Base-by-base conservation (phyloP, 1,139 yeast species). In the Diutina neorugosa region DNA sequence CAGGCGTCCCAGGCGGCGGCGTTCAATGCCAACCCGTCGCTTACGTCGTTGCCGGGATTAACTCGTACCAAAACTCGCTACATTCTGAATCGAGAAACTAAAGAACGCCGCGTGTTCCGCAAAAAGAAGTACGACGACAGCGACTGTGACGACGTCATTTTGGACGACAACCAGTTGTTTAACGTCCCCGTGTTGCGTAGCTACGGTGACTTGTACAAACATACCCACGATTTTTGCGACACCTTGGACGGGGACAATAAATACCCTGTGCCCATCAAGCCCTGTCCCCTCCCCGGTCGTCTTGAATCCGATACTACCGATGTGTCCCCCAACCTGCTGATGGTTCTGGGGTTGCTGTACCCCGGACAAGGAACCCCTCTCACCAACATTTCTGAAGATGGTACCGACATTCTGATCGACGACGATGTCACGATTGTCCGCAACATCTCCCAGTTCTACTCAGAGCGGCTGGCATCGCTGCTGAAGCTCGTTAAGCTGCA, bases 141-240 rank as follows among this genome's bases (percentile, higher is more conserved):
- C 58, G 74, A 72, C 53, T 67, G 68, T 56, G 78, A 74, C 55
- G 77, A 73, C 53, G 76, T 71, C 52, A 68, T 73, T 19, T 59
- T 71, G 44, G 61, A 68, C 16, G 68, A 69, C 57, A 74, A 71
- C 54, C 63, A 73, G 51, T 71, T 73, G 6, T 74, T 74, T 58
- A 75, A 75, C 56, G 78, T 75, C 16, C 79, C 79, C 0, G 69
- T 74, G 12, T 69, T 74, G 41, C 67, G 68, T 55, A 70, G 66
- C 58, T 69, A 69, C 54, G 67, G 68, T 52, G 74, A 71, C 53
- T 57, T 73, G 43, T 73, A 67, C 56, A 57, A 65, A 52, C 52
- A 55, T 18, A 53, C 50, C 41, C 50, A 46, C 31, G 27, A 25
- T 37, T 46, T 46, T 18, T 25, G 37, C 11, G 50, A 46, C 20